These are phyloP conservation scores for Rhexocercosporidium sp. DNA, from an alignment of 2,329 filamentous ascomycete species.

Conservation along the genomic window DNA sequence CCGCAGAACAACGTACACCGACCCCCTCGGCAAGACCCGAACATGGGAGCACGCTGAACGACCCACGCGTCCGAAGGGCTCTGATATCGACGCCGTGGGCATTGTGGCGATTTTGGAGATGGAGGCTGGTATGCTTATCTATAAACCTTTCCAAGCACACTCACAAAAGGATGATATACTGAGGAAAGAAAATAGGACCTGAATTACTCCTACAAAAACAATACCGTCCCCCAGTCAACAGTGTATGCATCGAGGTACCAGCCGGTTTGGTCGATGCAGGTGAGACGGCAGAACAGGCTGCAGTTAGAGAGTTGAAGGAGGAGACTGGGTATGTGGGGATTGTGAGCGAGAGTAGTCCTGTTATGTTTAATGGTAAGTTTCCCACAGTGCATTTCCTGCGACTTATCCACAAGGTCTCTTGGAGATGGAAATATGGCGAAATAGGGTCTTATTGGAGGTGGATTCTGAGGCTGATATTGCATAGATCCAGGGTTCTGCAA, in stretches of 20 bases:
- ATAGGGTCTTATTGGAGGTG: background rate
- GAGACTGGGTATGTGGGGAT: slow-evolving; percentile 70
- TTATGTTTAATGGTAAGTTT: slow-evolving; percentile 64
- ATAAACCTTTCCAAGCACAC: too few relatives aligned
- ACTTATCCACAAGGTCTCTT: background rate
- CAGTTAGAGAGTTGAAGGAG: slow-evolving; percentile 67
- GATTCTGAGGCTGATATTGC: background rate
- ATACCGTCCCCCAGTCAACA: slow-evolving; percentile 65
- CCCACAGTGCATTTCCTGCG: background rate
- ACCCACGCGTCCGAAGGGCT: slow-evolving; percentile 65
- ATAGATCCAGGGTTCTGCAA: slow-evolving; percentile 68
- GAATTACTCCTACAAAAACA: slow-evolving; percentile 70
- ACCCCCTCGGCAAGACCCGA: slow-evolving; percentile 62
- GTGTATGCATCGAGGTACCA: slow-evolving; percentile 66
- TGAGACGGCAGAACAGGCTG: slow-evolving; percentile 65
- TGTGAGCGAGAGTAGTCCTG: slow-evolving; percentile 61
- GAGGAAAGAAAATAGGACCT: slow-evolving; percentile 39
- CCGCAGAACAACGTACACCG: slow-evolving; percentile 65
- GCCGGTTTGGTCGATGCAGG: slow-evolving; percentile 67
- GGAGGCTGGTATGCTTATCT: slow-evolving; percentile 47
- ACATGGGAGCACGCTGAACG: slow-evolving; percentile 77
- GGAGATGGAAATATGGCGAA: background rate
- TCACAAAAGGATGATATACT: background rate
- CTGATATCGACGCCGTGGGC: slow-evolving; percentile 73
- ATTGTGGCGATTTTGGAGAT: slow-evolving; percentile 72